These are phyloP conservation scores for Grifola frondosa DNA, from an alignment of 1,284 basidiomycete genomes.

Conservation along the genomic window DNA sequence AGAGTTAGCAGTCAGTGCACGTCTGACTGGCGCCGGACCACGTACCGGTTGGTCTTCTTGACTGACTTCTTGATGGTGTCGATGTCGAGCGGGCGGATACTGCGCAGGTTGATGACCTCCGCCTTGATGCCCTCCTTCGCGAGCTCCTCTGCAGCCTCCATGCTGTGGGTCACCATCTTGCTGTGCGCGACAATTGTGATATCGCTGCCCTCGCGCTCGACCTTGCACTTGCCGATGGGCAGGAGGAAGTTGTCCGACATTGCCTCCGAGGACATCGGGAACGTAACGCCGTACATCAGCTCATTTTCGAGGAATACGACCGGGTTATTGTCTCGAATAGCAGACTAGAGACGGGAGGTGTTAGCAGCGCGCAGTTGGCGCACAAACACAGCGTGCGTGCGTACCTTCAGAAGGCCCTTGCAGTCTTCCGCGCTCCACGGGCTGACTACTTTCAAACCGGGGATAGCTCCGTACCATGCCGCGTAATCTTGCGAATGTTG, in stretches of 20 bases:
- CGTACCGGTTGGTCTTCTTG: constrained; percentile 95
- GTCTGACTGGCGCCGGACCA: neutral
- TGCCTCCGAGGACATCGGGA: constrained; percentile 94
- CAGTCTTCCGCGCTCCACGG: constrained; percentile 98
- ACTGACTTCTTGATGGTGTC: constrained; percentile 94
- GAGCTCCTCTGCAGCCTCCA: constrained; percentile 91
- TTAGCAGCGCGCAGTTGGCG: no score
- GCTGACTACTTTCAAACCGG: constrained; percentile 96
- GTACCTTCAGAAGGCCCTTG: constrained; percentile 94
- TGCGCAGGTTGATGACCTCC: constrained; percentile 97
- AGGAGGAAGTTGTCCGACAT: constrained; percentile 94
- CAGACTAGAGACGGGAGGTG: constrained; percentile 53
- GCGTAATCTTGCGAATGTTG: constrained; percentile 93
- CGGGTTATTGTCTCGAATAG: constrained; percentile 98
- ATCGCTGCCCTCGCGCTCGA: constrained; percentile 92
- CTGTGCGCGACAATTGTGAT: constrained; percentile 97
- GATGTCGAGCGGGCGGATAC: constrained; percentile 95
- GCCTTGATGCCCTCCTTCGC: constrained; percentile 97
- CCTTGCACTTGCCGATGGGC: constrained; percentile 97
- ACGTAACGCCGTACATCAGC: constrained; percentile 96
- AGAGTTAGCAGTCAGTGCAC: neutral
- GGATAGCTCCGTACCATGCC: constrained; percentile 95
- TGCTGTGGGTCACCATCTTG: constrained; percentile 90
- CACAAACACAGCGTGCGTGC: constrained; percentile 12
- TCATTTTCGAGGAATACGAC: constrained; percentile 99